Conservation (phyloP, 148 eudicot species). For the Diospyros kaki region DNA sequence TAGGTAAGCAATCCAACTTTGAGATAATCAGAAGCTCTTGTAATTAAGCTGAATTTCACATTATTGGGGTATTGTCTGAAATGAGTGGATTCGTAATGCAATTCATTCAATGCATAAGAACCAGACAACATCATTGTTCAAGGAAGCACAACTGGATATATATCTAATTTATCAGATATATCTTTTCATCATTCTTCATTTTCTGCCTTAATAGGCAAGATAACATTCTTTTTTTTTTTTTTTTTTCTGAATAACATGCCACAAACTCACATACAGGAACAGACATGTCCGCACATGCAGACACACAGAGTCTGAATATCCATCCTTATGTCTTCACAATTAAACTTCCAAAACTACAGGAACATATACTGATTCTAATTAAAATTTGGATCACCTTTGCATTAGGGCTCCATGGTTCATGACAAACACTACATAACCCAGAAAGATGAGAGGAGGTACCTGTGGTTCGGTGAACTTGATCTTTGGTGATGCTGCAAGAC, state of each 20-base stretch:
- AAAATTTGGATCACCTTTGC: not conserved
- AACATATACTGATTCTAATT: not conserved
- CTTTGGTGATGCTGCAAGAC: constrained; percentile 60
- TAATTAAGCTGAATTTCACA: not conserved
- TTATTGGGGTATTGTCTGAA: not conserved
- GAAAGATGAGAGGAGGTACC: constrained; percentile 34
- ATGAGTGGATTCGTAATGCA: not conserved
- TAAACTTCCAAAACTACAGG: not conserved
- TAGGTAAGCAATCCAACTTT: not conserved
- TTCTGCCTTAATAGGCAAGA: too few relatives aligned
- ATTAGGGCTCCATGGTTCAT: not conserved
- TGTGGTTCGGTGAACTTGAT: constrained; percentile 70
- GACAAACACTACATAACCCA: not conserved
- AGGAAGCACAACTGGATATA: not conserved
- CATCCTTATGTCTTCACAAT: not conserved
- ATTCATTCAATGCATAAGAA: not conserved
- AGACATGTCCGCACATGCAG: not conserved
- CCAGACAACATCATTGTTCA: not conserved
- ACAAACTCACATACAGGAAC: not conserved
- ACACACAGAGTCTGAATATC: not conserved
- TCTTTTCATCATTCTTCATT: too few relatives aligned
- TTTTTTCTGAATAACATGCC: not conserved
- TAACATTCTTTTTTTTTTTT: too few relatives aligned
- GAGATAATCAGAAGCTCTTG: too few relatives aligned
- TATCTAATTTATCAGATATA: not conserved